Evolutionary conservation across 345 rosid genomes (phyloP).

Genomic region (Boechera stricta): DNA sequence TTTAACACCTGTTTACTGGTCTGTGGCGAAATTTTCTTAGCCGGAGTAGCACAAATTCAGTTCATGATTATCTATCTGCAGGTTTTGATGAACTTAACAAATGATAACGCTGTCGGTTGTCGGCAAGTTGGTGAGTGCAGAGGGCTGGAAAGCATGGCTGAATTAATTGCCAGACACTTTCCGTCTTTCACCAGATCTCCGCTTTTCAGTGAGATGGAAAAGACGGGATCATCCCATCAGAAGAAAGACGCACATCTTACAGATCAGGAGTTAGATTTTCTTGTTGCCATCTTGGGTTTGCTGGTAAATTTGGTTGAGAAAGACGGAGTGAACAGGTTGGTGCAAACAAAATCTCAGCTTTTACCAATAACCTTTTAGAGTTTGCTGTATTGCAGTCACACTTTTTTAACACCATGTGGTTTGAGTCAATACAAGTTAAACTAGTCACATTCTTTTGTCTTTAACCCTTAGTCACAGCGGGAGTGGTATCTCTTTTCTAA

Average conservation of each 20-base stretch:
- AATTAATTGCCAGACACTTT: slow-evolving; percentile 81
- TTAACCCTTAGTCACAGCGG: slow-evolving; percentile 12
- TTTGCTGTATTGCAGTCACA: neutral
- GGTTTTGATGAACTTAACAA: slow-evolving; percentile 98
- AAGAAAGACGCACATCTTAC: slow-evolving; percentile 67
- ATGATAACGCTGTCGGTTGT: slow-evolving; percentile 90
- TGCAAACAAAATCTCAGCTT: slow-evolving; percentile 36
- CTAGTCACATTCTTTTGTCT: slow-evolving; percentile 7
- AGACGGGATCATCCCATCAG: slow-evolving; percentile 45
- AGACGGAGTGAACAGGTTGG: slow-evolving; percentile 84
- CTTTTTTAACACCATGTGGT: neutral
- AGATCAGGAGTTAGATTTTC: slow-evolving; percentile 96
- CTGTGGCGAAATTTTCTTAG: neutral
- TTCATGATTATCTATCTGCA: slow-evolving; percentile 43
- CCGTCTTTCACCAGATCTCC: slow-evolving; percentile 67
- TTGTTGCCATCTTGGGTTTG: slow-evolving; percentile 95
- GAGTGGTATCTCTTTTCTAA: slow-evolving; percentile 9
- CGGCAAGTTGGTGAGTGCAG: slow-evolving; percentile 84
- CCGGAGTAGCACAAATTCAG: neutral
- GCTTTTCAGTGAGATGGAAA: slow-evolving; percentile 49
- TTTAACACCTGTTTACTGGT: slow-evolving; percentile 5
- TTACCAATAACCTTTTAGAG: neutral
- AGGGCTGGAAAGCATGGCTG: slow-evolving; percentile 87
- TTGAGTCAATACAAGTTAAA: slow-evolving; percentile 19
- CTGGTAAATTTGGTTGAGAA: slow-evolving; percentile 98